A percentile compares a stretch with the other conserved stretches of the same genome.
These are phyloP conservation scores for Teratosphaeria viscida DNA, from an alignment of 2,329 filamentous ascomycete species.

Conservation along the genomic window DNA sequence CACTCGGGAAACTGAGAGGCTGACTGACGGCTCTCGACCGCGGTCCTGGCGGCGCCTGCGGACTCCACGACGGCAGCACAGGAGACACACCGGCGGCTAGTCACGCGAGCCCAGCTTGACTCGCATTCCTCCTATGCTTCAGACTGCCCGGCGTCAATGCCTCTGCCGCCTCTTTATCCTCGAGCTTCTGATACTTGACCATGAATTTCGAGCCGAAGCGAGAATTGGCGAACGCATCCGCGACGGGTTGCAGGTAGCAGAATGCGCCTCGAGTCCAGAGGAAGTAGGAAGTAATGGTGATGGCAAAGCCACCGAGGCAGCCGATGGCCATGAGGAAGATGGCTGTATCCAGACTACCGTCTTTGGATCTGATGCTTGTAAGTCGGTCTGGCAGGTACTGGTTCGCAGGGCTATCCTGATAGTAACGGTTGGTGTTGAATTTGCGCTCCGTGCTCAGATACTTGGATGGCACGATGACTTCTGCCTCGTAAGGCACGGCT, in stretches of 20 bases:
- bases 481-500: conserved; percentile 13
- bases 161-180: conserved; percentile 10
- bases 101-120: background rate
- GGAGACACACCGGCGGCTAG: background rate
- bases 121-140: background rate
- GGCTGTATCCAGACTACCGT: background rate
- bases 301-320: conserved; percentile 4
- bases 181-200: conserved; percentile 11
- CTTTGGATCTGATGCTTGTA: background rate
- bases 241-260: conserved; percentile 1
- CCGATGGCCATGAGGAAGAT: conserved; percentile 4
- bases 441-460: conserved; percentile 22
- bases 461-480: conserved; percentile 12
- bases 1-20: background rate
- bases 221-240: conserved; percentile 1
- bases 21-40: background rate
- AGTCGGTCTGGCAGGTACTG: background rate
- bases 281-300: conserved; percentile 1
- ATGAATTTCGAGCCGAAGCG: conserved; percentile 8
- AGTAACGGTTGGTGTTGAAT: conserved; percentile 26
- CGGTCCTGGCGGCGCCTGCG: background rate
- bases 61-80: background rate
- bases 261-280: conserved; percentile 1
- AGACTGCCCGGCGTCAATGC: conserved; percentile 3
- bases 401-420: conserved; percentile 4